Evolutionary conservation across 768 basidiomycete genomes (phyloP).

Genomic region (Phylloporus scabripes): DNA sequence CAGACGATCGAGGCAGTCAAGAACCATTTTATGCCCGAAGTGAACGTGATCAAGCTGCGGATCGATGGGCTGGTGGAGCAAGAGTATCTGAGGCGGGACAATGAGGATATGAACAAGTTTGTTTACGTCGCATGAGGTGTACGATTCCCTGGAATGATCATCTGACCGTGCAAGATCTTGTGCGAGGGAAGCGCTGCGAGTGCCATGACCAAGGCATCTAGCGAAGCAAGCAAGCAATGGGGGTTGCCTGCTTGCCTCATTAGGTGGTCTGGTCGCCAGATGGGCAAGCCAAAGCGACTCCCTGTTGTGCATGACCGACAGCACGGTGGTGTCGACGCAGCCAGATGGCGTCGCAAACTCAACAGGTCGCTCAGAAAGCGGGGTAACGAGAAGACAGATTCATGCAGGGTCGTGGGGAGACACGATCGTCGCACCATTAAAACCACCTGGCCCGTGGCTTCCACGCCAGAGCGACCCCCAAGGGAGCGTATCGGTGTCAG

Average conservation of each 20-base stretch:
- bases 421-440: neutral
- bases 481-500: neutral
- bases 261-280: neutral
- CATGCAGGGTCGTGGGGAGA: neutral
- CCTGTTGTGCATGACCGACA: neutral
- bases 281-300: neutral
- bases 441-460: neutral
- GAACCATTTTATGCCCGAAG: slow-evolving; percentile 80
- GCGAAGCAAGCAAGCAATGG: neutral
- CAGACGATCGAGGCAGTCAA: slow-evolving; percentile 85
- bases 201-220: neutral
- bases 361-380: neutral
- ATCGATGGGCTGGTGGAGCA: slow-evolving; percentile 78
- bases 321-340: neutral
- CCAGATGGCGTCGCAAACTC: neutral
- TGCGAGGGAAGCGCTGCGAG: neutral
- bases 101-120: slow-evolving; percentile 64
- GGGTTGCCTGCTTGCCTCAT: slow-evolving; percentile 4
- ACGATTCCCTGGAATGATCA: neutral
- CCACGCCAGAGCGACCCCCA: neutral
- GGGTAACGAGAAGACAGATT: neutral
- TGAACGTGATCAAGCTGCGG: slow-evolving; percentile 79
- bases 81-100: slow-evolving; percentile 80
- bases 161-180: neutral
- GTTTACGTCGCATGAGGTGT: slow-evolving; percentile 65